phyloP scores from a whole-genome alignment of 495 filamentous ascomycete genomes.

The Neurospora cerealis region DNA sequence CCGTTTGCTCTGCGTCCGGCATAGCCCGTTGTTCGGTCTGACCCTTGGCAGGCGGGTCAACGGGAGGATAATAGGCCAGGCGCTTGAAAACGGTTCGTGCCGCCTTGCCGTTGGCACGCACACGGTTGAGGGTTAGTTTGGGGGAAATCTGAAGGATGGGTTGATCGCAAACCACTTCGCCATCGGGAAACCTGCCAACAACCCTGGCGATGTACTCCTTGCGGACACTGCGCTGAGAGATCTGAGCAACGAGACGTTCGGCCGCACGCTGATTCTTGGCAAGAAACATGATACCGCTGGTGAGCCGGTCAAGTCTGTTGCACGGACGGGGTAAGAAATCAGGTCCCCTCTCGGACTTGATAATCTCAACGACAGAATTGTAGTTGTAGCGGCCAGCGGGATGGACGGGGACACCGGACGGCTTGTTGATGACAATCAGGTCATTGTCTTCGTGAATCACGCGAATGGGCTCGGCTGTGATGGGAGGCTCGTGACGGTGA shows the following conservation, averaged over 20 bases:
- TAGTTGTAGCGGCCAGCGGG: conserved; percentile 90
- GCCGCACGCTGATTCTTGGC: conserved; percentile 75
- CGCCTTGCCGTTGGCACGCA: conserved; percentile 82
- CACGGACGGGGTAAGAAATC: conserved; percentile 69
- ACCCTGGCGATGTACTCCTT: conserved; percentile 95
- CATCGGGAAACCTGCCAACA: conserved; percentile 79
- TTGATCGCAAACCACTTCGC: conserved; percentile 76
- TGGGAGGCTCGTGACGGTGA: conserved; percentile 92
- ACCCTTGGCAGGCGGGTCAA: conserved; percentile 6
- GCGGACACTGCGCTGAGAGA: conserved; percentile 64
- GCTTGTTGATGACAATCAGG: conserved; percentile 93
- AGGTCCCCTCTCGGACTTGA: conserved; percentile 66
- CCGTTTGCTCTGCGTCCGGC: conserved; percentile 7
- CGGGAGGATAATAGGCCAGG: conserved; percentile 72
- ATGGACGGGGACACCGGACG: conserved; percentile 88
- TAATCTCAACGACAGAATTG: conserved; percentile 88
- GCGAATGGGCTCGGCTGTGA: conserved; percentile 65
- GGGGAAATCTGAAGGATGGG: conserved; percentile 91
- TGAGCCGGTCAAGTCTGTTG: conserved; percentile 88
- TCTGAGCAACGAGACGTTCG: conserved; percentile 59
- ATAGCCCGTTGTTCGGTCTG: conserved; percentile 4
- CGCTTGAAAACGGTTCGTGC: conserved; percentile 85
- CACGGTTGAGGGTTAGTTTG: conserved; percentile 87
- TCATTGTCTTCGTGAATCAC: conserved; percentile 85
- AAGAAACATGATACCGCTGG: conserved; percentile 95